phyloP scores from a whole-genome alignment of 768 basidiomycete species.

The Tephrocybe sp. region DNA sequence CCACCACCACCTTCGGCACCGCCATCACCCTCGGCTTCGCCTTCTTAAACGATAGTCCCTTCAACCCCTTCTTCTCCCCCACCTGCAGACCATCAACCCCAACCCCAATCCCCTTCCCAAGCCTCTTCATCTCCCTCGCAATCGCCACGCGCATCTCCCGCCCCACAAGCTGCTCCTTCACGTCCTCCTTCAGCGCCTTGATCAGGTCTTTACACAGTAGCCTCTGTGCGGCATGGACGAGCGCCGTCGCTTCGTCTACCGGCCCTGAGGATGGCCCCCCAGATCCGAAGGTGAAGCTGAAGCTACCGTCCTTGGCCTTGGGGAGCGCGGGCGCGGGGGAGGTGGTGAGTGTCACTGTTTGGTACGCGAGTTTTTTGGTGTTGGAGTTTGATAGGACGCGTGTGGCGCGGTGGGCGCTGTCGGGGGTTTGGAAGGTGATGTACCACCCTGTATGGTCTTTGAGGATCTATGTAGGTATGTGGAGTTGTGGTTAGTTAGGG shows the following conservation, averaged over 20 bases:
- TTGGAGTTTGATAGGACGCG: constrained; percentile 52
- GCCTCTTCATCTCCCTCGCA: constrained; percentile 46
- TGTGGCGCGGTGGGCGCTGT: constrained; percentile 63
- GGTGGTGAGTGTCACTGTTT: constrained; percentile 54
- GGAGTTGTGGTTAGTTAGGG: too few relatives aligned
- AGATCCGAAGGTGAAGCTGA: too few relatives aligned
- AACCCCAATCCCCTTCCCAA: constrained; percentile 18
- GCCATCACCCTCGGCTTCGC: constrained; percentile 38
- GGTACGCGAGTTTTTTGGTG: constrained; percentile 54
- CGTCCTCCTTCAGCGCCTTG: constrained; percentile 57
- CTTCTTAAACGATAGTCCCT: constrained; percentile 46
- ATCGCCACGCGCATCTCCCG: constrained; percentile 51
- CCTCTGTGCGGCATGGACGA: constrained; percentile 23
- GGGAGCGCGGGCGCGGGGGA: constrained; percentile 37
- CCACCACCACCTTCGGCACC: constrained; percentile 37
- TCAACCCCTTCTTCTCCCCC: constrained; percentile 40
- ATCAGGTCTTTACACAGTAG: constrained; percentile 56
- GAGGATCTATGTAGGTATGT: constrained; percentile 67
- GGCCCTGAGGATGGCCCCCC: too few relatives aligned
- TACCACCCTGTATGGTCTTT: constrained; percentile 75
- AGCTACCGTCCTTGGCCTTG: too few relatives aligned
- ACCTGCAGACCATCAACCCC: constrained; percentile 16
- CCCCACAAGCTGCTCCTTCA: constrained; percentile 58
- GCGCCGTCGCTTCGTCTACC: not conserved
- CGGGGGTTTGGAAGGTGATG: constrained; percentile 67